A percentile compares a stretch with the other conserved stretches of the same genome.
Evolutionary conservation across 305 asterid genomes (phyloP).

Genomic region (Rubia balearica): DNA sequence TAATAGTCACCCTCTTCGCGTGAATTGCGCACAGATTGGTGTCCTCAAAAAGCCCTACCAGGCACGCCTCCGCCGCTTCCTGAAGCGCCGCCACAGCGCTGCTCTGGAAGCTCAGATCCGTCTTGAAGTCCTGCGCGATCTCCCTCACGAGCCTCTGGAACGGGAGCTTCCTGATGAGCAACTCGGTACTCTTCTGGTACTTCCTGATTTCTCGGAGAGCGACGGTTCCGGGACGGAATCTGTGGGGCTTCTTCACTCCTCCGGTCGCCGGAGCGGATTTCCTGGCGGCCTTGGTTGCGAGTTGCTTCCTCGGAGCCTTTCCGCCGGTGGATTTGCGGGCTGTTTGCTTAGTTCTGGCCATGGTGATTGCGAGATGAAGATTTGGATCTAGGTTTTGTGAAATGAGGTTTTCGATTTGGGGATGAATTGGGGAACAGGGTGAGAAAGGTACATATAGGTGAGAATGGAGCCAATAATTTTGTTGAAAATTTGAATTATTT

Average conservation of each 20-base stretch:
- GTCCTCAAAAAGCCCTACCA: slow-evolving; percentile 3
- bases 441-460: background rate
- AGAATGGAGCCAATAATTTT: background rate
- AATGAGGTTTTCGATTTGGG: background rate
- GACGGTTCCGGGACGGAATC: background rate
- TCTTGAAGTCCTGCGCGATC: background rate
- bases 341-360: background rate
- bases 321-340: background rate
- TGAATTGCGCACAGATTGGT: background rate
- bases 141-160: slow-evolving; percentile 2
- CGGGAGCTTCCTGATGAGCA: slow-evolving; percentile 1
- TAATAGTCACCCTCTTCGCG: background rate
- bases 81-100: background rate
- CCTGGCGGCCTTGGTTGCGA: background rate
- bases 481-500: background rate
- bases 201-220: background rate
- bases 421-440: background rate
- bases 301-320: background rate
- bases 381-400: background rate
- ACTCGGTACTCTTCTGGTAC: background rate
- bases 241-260: slow-evolving; percentile 4
- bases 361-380: background rate
- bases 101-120: slow-evolving; percentile 1
- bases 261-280: background rate
- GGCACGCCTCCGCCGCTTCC: background rate